These are phyloP conservation scores for Auricularia sp. DNA, from an alignment of 768 basidiomycete genomes.

Conservation along the genomic window DNA sequence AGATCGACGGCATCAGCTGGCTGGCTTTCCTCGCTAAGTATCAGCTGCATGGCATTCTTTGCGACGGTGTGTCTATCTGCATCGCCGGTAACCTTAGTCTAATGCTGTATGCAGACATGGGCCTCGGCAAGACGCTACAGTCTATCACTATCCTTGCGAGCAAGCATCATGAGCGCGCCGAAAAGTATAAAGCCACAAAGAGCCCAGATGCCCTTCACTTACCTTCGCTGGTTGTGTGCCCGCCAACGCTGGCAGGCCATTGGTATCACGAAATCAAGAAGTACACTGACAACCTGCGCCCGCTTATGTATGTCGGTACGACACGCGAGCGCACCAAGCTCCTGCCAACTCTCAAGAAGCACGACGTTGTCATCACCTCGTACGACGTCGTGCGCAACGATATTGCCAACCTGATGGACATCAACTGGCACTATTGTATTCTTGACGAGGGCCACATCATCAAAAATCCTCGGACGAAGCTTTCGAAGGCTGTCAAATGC, in stretches of 20 bases:
- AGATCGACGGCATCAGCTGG: conserved; percentile 98
- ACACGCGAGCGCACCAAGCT: conserved; percentile 69
- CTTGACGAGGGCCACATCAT: conserved; percentile 98
- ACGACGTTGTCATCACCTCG: conserved; percentile 92
- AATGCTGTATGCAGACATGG: conserved; percentile 66
- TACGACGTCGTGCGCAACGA: conserved; percentile 98
- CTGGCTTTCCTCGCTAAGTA: conserved; percentile 96
- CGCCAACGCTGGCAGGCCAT: conserved; percentile 94
- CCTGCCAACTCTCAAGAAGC: conserved; percentile 50
- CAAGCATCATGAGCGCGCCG: conserved; percentile 81
- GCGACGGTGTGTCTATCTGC: conserved; percentile 61
- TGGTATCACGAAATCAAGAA: conserved; percentile 98
- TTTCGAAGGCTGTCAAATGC: conserved; percentile 91
- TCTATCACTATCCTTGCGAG: conserved; percentile 94
- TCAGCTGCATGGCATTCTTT: conserved; percentile 94
- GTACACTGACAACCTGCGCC: conserved; percentile 75
- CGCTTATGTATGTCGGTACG: conserved; percentile 83
- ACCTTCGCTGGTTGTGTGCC: conserved; percentile 91
- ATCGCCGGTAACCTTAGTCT: background rate
- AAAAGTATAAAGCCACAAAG: conserved; percentile 52
- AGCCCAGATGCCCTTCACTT: conserved; percentile 75
- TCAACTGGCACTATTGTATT: conserved; percentile 91
- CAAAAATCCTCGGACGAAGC: conserved; percentile 97
- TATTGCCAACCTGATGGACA: conserved; percentile 56
- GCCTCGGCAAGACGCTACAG: conserved; percentile 94